Conservation (phyloP, 176 grass and related monocot species). For the Rhipidocladum racemiflorum region DNA sequence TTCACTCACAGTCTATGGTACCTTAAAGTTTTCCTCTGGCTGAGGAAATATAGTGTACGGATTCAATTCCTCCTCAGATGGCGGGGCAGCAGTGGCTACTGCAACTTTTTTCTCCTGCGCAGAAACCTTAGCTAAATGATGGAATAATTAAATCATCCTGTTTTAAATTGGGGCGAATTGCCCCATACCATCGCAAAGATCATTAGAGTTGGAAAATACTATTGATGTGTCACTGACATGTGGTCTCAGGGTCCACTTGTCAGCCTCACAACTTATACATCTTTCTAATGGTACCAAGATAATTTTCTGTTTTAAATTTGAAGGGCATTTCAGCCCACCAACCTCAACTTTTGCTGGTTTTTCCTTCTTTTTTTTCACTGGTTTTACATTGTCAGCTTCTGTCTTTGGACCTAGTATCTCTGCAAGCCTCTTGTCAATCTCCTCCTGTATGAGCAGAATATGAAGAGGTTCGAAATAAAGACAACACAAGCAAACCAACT, state of each 20-base stretch:
- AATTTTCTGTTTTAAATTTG: not conserved
- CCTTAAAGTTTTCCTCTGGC: slow-evolving; percentile 91
- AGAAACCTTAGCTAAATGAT: slow-evolving; percentile 18
- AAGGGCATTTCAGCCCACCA: not conserved
- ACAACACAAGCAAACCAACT: slow-evolving; percentile 4
- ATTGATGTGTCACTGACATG: too few species aligned
- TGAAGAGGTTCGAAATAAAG: slow-evolving; percentile 13
- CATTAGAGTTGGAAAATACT: too few species aligned
- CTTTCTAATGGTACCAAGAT: too few species aligned
- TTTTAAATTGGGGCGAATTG: not conserved
- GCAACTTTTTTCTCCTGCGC: slow-evolving; percentile 65
- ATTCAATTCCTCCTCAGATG: slow-evolving; percentile 89
- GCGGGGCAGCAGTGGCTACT: slow-evolving; percentile 36
- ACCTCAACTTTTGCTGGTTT: slow-evolving; percentile 87
- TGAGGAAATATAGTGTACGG: slow-evolving; percentile 91
- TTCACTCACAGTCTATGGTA: slow-evolving; percentile 19
- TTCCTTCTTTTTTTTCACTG: slow-evolving; percentile 96
- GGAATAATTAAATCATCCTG: not conserved
- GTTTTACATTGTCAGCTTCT: slow-evolving; percentile 84
- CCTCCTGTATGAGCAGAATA: slow-evolving; percentile 56
- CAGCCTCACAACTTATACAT: too few species aligned
- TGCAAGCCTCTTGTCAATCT: slow-evolving; percentile 79
- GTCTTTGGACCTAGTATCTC: slow-evolving; percentile 83
- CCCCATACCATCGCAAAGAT: too few species aligned
- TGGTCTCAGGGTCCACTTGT: too few species aligned